Evolutionary conservation across 163 green algal genomes (phyloP).

Genomic region (Picocystis sp.): DNA sequence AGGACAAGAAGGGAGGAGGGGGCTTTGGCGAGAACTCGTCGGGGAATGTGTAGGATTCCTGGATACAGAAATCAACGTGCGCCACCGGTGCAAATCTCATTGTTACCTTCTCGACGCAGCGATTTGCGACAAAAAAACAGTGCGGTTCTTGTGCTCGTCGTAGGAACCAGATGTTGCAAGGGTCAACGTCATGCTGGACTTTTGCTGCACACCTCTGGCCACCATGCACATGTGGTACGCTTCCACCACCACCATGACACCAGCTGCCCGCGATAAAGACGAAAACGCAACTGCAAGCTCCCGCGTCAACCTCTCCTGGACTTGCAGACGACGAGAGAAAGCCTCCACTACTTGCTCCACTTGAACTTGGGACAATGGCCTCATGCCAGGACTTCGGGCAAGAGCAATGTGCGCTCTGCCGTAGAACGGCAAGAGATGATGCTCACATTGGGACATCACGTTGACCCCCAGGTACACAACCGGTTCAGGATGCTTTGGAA

Average conservation of each 20-base stretch:
- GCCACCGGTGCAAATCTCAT: no score
- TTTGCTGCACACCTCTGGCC: slow-evolving; percentile 73
- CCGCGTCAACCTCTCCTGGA: slow-evolving; percentile 73
- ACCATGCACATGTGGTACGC: slow-evolving; percentile 97
- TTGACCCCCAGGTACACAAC: slow-evolving; percentile 9
- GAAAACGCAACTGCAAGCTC: slow-evolving; percentile 57
- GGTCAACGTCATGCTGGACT: slow-evolving; percentile 59
- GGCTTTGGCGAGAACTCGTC: no score
- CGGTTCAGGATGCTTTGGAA: neutral
- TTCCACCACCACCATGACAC: slow-evolving; percentile 60
- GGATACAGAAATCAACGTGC: no score
- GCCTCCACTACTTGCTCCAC: slow-evolving; percentile 27
- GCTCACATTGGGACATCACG: slow-evolving; percentile 70
- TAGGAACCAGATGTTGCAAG: slow-evolving; percentile 19
- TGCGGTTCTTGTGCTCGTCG: slow-evolving; percentile 4
- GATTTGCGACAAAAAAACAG: no score
- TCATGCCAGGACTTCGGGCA: slow-evolving; percentile 7
- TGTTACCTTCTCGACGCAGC: no score
- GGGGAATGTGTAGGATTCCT: no score
- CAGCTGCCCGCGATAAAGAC: neutral
- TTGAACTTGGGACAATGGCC: slow-evolving; percentile 5
- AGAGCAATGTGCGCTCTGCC: slow-evolving; percentile 44
- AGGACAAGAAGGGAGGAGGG: no score
- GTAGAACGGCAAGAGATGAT: slow-evolving; percentile 93
- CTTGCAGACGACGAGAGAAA: slow-evolving; percentile 27